Evolutionary conservation across 495 filamentous ascomycete genomes (phyloP), one percentile per base, ranked within the genome.

Genomic region (Aspergillus nanangensis): DNA sequence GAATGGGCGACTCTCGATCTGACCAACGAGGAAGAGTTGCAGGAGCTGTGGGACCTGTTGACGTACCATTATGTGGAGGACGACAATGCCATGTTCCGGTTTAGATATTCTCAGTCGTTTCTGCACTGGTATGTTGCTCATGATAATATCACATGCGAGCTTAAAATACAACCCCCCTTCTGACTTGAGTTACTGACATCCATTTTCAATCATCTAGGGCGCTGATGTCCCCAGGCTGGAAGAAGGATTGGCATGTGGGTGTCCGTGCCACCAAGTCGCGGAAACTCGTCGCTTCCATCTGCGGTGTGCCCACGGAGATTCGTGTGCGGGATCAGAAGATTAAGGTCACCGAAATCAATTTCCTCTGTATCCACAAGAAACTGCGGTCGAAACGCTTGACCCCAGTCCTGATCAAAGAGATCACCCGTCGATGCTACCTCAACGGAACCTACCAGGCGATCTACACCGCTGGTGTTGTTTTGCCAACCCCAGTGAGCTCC

Each of bases 331-430:
- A 82, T 37, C 86, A 86, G 38, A 67, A 76, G 37, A 63, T 97
- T 53, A 81, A 82, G 41, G 82, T 83, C 44, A 90, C 86, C 24
- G 93, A 98, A 62, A 90, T 97, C 69, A 97, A 98, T 70, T 97
- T 95, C 73, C 85, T 98, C 41, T 94, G 89, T 62, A 81, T 97
- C 50, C 94, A 97, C 76, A 97, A 96, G 75, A 97, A 96, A 67
- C 81, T 98, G 8, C 87, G 94, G 33, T 81, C 84, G 11, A 96
- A 98, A 67, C 83, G 94, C 9, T 78, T 98, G 31, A 79, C 93
- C 0, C 93, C 93, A 0, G 85, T 95, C 3, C 78, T 98, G 32
- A 98, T 98, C 70, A 94, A 96, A 61, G 93, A 97, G 61, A 90
- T 98, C 60, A 96, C 93, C 8, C 83, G 93, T 15, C 79, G 88